Evolutionary conservation across 2,329 filamentous ascomycete genomes (phyloP).

Genomic region (Cladophialophora immunda): DNA sequence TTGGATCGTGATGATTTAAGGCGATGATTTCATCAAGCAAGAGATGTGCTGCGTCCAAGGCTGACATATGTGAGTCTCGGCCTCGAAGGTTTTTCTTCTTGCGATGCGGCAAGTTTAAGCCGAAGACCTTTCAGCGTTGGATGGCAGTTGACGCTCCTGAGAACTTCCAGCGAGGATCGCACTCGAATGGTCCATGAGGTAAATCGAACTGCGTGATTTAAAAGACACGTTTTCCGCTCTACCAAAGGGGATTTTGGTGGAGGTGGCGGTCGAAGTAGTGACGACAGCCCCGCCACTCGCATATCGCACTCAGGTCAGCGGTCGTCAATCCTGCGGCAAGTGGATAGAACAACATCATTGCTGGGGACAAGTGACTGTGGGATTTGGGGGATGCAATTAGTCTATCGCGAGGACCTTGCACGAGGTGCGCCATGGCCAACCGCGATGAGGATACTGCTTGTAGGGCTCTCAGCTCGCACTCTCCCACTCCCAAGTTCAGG

Average conservation of each 20-base stretch:
- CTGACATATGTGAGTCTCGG: not conserved
- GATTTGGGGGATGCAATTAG: not conserved
- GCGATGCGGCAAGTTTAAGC: no score
- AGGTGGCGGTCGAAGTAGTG: not conserved
- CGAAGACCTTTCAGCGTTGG: not conserved
- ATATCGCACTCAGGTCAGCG: not conserved
- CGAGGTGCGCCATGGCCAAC: not conserved
- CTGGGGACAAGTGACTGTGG: not conserved
- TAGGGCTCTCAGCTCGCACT: not conserved
- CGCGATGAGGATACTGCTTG: not conserved
- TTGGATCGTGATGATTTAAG: not conserved
- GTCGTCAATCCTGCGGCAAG: not conserved
- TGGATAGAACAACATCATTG: not conserved
- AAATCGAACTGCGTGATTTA: no score
- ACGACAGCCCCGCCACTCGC: not conserved
- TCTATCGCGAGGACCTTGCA: not conserved
- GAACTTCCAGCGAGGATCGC: not conserved
- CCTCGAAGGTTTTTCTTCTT: not conserved
- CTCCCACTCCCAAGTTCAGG: not conserved
- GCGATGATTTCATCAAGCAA: not conserved
- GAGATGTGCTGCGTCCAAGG: not conserved
- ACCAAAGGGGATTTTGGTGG: not conserved
- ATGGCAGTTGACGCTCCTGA: not conserved
- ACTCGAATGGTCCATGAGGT: no score
- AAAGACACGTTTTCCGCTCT: no score